These are phyloP conservation scores for Nannizzia gypsea DNA, from an alignment of 2,329 filamentous ascomycete species.

Conservation along the genomic window DNA sequence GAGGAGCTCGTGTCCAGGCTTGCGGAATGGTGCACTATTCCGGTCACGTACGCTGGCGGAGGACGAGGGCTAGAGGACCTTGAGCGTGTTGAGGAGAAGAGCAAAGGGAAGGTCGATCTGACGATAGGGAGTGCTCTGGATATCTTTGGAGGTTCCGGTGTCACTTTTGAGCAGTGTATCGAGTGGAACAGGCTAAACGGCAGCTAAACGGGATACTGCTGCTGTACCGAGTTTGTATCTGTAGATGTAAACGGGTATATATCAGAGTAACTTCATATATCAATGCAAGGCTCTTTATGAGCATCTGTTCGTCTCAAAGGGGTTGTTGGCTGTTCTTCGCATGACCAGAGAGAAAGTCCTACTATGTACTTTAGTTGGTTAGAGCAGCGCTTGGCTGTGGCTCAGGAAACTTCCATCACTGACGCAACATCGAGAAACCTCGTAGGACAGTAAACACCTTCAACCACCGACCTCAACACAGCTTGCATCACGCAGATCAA, in stretches of 20 bases:
- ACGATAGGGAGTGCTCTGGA: slow-evolving; percentile 95
- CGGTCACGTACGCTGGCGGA: slow-evolving; percentile 94
- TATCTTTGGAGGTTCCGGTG: slow-evolving; percentile 81
- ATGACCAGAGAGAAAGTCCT: not conserved
- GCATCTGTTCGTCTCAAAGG: no score
- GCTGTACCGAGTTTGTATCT: not conserved
- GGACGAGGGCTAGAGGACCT: slow-evolving; percentile 71
- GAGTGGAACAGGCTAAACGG: slow-evolving; percentile 57
- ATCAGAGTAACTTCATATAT: not conserved
- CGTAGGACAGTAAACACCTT: not conserved
- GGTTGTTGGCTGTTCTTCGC: not conserved
- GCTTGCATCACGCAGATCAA: not conserved
- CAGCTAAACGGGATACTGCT: slow-evolving; percentile 7
- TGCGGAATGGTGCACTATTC: slow-evolving; percentile 76
- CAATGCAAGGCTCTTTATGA: not conserved
- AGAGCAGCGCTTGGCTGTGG: not conserved
- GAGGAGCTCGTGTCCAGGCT: slow-evolving; percentile 66
- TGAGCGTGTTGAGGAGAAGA: slow-evolving; percentile 66
- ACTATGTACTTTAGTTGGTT: not conserved
- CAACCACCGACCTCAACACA: not conserved
- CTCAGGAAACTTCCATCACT: not conserved
- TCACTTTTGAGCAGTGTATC: slow-evolving; percentile 80
- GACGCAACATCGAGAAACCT: not conserved
- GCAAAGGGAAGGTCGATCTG: slow-evolving; percentile 71
- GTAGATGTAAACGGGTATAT: not conserved